Evolutionary conservation across 176 grass and related monocot genomes (phyloP), one percentile per base, ranked within the genome.

Genomic region (Triticum monococcum): DNA sequence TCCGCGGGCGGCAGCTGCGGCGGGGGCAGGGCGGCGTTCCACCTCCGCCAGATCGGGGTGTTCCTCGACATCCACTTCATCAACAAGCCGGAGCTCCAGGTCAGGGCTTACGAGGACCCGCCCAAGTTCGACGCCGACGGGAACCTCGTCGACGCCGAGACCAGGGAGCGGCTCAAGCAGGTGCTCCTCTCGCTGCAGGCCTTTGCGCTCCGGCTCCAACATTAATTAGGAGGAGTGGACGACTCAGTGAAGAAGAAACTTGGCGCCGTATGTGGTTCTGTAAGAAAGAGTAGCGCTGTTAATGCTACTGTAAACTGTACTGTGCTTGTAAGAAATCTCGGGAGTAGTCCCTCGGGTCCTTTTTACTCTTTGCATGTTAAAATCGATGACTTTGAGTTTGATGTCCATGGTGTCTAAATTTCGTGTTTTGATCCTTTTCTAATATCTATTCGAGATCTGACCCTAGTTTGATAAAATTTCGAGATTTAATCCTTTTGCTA

Each of bases 1-100:
- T 91, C 91, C 32, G 88, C 93, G 3, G 93, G 89, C 6, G 93
- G 89, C 62, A 68, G 84, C 30, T 95, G 90, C 56, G 91, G 91
- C 37, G 96, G 96, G 0, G 75, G 82, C 32, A 84, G 86, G 32
- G 87, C 91, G 17, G 86, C 95, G 33, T 93, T 92, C 73, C 93
- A 95, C 84, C 89, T 98, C 59, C 91, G 93, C 40, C 95, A 98
- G 75, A 87, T 98, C 32, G 96, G 96, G 8, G 91, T 95, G 32
- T 93, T 87, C 76, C 35, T 95, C 8, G 96, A 98, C 89, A 90
- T 98, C 72, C 93, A 98, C 78, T 98, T 98, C 88, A 98, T 98
- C 88, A 98, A 98, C 85, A 98, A 98, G 59, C 93, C 93, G 20
- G 93, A 95, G 82, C 70, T 98, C 2, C 93, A 87, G 5, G 79